These are phyloP conservation scores for Scutellaria barbata DNA, from an alignment of 257 asterid species.

Conservation along the genomic window DNA sequence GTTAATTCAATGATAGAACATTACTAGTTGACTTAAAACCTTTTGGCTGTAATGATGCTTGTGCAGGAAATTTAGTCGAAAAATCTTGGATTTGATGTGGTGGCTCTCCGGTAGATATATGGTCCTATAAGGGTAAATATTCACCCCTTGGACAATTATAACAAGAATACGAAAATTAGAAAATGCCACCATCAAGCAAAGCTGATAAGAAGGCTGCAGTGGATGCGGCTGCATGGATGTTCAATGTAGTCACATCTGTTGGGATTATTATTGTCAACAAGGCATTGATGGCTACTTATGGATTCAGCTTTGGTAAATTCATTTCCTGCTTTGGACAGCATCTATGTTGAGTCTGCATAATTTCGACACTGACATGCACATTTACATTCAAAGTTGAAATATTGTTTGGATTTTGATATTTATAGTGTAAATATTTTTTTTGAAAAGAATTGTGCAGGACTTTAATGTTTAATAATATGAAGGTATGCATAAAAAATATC, in stretches of 20 bases:
- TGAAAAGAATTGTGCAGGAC: neutral
- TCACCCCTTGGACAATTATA: conserved; percentile 41
- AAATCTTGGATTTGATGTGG: conserved; percentile 48
- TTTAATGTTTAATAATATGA: neutral
- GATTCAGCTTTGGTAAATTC: conserved; percentile 92
- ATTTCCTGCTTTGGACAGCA: conserved; percentile 6
- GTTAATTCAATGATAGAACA: conserved; percentile 14
- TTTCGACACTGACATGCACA: neutral
- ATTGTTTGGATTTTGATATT: conserved; percentile 25
- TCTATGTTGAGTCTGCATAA: conserved; percentile 23
- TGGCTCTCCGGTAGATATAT: conserved; percentile 35
- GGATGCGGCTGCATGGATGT: conserved; percentile 93
- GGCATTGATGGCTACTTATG: conserved; percentile 95
- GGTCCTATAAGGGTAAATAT: conserved; percentile 57
- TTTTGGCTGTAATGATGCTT: conserved; percentile 15
- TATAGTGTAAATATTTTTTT: neutral
- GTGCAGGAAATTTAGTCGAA: conserved; percentile 39
- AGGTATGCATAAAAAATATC: neutral
- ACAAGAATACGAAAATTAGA: conserved; percentile 32
- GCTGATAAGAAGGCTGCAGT: conserved; percentile 95
- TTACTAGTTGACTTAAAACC: neutral
- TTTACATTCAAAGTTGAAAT: conserved; percentile 18
- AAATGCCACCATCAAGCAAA: conserved; percentile 88
- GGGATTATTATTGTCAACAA: conserved; percentile 95
- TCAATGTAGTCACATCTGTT: conserved; percentile 95